Evolutionary conservation across 2,329 filamentous ascomycete species (phyloP).

Genomic region (Colletotrichum somersetense): DNA sequence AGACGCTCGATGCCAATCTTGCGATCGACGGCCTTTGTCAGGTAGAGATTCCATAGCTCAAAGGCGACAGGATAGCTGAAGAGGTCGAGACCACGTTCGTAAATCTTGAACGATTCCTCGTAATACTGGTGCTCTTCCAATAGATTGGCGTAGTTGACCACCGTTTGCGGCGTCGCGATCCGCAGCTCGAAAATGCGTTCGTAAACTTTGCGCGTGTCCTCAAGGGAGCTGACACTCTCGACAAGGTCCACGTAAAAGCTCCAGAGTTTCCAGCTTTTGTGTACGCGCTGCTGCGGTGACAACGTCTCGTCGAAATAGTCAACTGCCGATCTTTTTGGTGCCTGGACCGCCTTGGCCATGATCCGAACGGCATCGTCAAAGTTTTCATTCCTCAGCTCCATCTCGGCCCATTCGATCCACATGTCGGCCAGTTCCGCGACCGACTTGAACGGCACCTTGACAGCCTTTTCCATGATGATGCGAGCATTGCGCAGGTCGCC

Average conservation of each 20-base stretch:
- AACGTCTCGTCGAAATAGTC: constrained; percentile 98
- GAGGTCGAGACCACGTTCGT: constrained; percentile 95
- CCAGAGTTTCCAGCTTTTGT: constrained; percentile 99
- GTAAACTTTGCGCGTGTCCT: constrained; percentile 94
- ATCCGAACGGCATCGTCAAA: constrained; percentile 95
- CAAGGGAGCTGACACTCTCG: constrained; percentile 90
- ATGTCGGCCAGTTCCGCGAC: constrained; percentile 97
- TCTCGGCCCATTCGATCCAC: constrained; percentile 99
- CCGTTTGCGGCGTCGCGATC: constrained; percentile 97
- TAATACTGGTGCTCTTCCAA: constrained; percentile 95
- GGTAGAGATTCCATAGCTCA: constrained; percentile 97
- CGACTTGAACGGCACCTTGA: constrained; percentile 97
- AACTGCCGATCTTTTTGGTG: constrained; percentile 97
- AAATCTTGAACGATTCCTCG: constrained; percentile 98
- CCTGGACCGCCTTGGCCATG: constrained; percentile 96
- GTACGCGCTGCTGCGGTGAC: constrained; percentile 93
- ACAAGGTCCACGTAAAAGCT: constrained; percentile 99
- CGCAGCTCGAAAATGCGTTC: constrained; percentile 98
- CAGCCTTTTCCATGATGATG: constrained; percentile 96
- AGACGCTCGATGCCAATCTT: constrained; percentile 96
- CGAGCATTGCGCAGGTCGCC: constrained; percentile 87
- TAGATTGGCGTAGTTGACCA: constrained; percentile 97
- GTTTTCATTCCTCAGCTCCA: constrained; percentile 96
- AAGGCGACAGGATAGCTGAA: constrained; percentile 99
- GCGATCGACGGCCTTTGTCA: constrained; percentile 96